phyloP scores from a whole-genome alignment of 2,329 filamentous ascomycete species.

The Amphichorda felina region DNA sequence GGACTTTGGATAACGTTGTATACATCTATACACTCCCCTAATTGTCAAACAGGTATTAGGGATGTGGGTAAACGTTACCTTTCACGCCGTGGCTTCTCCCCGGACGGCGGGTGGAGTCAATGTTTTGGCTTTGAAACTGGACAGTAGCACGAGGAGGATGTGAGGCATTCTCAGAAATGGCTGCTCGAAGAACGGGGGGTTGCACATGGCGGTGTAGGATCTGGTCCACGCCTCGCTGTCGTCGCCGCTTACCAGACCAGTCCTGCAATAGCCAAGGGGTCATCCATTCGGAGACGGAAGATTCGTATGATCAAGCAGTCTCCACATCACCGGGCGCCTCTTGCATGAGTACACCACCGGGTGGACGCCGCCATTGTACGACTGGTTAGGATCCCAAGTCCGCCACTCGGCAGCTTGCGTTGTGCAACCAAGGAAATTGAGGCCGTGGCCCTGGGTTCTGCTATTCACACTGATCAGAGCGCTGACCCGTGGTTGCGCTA shows the following conservation, averaged over 20 bases:
- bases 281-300: background rate
- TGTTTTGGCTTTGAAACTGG: conserved; percentile 2
- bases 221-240: no score
- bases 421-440: background rate
- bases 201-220: no score
- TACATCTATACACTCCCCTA: background rate
- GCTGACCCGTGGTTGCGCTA: no score
- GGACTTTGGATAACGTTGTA: conserved; percentile 4
- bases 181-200: no score
- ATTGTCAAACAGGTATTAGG: conserved; percentile 4
- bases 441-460: no score
- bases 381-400: background rate
- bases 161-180: background rate
- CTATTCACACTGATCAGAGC: no score
- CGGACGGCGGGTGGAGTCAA: conserved; percentile 1
- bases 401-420: background rate
- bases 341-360: background rate
- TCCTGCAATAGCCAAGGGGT: background rate
- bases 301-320: background rate
- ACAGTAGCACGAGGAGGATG: background rate
- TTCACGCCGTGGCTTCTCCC: conserved; percentile 1
- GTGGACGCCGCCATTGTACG: background rate
- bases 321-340: background rate
- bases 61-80: conserved; percentile 1
- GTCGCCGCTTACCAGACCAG: background rate